A percentile compares a stretch with the other conserved stretches of the same genome.
Conservation (phyloP, 1,284 basidiomycete species). For the Leccinum angustisporum region DNA sequence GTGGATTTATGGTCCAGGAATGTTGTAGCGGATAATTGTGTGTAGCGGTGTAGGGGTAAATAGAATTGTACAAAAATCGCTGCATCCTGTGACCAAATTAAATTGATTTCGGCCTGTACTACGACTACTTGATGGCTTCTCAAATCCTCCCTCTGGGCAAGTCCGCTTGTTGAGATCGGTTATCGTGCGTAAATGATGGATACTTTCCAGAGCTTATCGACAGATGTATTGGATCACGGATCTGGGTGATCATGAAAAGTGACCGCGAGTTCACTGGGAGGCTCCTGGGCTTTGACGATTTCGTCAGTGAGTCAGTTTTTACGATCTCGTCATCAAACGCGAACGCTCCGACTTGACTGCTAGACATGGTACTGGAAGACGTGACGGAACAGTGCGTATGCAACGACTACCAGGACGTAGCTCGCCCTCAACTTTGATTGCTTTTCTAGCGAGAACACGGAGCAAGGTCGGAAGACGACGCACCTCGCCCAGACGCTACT, state of each 20-base stretch:
- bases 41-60: conserved; percentile 10
- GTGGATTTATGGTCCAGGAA: conserved; percentile 1
- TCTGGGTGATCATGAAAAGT: conserved; percentile 97
- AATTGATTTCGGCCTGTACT: conserved; percentile 4
- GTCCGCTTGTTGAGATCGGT: conserved; percentile 10
- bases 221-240: conserved; percentile 89
- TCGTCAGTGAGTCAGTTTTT: conserved; percentile 84
- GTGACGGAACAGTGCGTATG: conserved; percentile 88
- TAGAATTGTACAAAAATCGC: conserved; percentile 5
- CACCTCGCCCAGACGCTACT: conserved; percentile 88
- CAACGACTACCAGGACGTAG: not conserved
- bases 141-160: conserved; percentile 61
- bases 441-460: conserved; percentile 73
- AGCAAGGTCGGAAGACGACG: conserved; percentile 81
- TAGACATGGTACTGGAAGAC: conserved; percentile 98
- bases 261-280: conserved; percentile 97
- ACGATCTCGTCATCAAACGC: not conserved
- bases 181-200: conserved; percentile 4
- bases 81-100: not conserved
- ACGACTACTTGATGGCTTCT: conserved; percentile 49
- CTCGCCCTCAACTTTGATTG: conserved; percentile 14
- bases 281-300: conserved; percentile 96
- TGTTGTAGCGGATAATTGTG: conserved; percentile 5
- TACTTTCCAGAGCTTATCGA: conserved; percentile 79
- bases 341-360: not conserved